Base-by-base conservation (phyloP, 306 rosid species). In the Castanea crenata region DNA sequence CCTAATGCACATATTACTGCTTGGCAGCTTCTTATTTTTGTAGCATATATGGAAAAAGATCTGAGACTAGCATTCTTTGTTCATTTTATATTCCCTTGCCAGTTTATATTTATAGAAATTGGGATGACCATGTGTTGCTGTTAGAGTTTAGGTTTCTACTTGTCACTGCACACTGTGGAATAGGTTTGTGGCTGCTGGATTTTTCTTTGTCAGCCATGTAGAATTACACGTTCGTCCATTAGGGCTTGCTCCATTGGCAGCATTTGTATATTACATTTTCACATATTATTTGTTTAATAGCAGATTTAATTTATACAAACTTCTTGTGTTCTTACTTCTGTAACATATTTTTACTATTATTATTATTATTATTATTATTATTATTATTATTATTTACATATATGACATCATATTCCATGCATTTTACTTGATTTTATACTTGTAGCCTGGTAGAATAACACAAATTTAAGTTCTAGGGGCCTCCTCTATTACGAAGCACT, bases 31-130 rank as follows among this genome's bases (percentile, higher is more conserved):
- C 77, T 81, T 71, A 55, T 78, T 83, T 78, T 90, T 77, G 74
- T 94, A 94, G 88, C 83, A 81, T 77, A 51, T 58, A n/a, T n/a
- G 23, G 63, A 21, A 23, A 74, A 62, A 54, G 49, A 62, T 69
- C 73, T 69, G 35, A 65, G 80, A 34, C 8, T 74, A 14, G 77
- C 73, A 80, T 88, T 81, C 74, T 76, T 77, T 78, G 63, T 83
- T 23, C 78, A 35, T 80, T 81, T 78, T 75, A 69, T 70, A 72
- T 81, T 74, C 78, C 71, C 85, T 86, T 87, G 85, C 88, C 78
- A 78, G 86, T 83, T 69, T 78, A 64, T 86, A 90, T 84, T 83
- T 79, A 78, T 81, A 52, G 84, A 80, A 69, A 72, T 84, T 73
- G 80, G 88, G 83, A 77, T 76, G 83, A 77, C 76, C 74, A 65